phyloP scores from a whole-genome alignment of 345 rosid species.

The Salix brachista region DNA sequence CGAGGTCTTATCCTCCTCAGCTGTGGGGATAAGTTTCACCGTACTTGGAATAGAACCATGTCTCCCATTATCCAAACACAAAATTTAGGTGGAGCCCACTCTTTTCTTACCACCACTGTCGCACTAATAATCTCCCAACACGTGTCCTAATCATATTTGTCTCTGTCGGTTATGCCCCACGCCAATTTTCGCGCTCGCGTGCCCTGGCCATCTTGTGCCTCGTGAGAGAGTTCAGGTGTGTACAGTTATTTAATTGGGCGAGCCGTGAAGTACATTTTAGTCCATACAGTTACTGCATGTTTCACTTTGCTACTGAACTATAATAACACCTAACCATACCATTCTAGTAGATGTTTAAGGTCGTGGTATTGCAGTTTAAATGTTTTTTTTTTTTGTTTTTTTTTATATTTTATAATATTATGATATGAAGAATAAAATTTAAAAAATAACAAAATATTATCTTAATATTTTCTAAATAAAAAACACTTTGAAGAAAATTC shows the following conservation, averaged over 20 bases:
- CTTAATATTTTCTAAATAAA: no score
- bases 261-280: no score
- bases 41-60: slow-evolving; percentile 13
- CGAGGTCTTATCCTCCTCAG: slow-evolving; percentile 14
- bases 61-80: slow-evolving; percentile 27
- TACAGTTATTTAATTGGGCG: not conserved
- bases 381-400: no score
- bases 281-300: no score
- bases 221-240: slow-evolving; percentile 1
- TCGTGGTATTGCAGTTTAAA: no score
- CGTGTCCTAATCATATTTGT: not conserved
- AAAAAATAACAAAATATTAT: no score
- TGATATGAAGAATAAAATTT: no score
- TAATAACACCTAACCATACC: no score
- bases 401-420: accelerated
- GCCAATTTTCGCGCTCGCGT: slow-evolving; percentile 21
- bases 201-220: not conserved
- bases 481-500: no score
- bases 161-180: not conserved
- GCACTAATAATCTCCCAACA: not conserved
- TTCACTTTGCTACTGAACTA: no score
- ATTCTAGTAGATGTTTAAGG: no score
- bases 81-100: slow-evolving; percentile 14
- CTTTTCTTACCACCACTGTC: not conserved
- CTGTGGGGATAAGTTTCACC: not conserved